Evolutionary conservation across 352 stramenopile species (phyloP).

Genomic region (Phytophthora chlamydospora): DNA sequence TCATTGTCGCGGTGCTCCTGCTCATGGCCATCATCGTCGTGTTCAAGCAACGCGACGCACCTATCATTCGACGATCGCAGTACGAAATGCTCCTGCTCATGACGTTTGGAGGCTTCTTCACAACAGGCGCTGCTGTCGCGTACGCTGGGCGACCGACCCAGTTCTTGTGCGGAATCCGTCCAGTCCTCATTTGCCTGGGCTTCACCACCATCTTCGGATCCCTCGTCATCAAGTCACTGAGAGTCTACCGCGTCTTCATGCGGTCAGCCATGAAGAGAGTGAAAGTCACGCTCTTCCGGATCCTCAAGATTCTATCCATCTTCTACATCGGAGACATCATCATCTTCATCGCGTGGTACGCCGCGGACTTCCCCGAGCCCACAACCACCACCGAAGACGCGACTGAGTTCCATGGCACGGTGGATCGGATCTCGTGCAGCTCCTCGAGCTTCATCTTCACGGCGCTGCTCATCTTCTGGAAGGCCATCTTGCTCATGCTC

Average conservation of each 20-base stretch:
- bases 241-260: slow-evolving; percentile 68
- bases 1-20: slow-evolving; percentile 25
- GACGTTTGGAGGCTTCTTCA: slow-evolving; percentile 46
- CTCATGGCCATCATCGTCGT: slow-evolving; percentile 31
- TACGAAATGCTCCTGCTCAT: slow-evolving; percentile 54
- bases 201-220: slow-evolving; percentile 57
- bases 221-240: slow-evolving; percentile 54
- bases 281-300: slow-evolving; percentile 39
- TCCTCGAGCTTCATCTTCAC: slow-evolving; percentile 63
- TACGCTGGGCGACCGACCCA: slow-evolving; percentile 40
- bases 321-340: slow-evolving; percentile 44
- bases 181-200: slow-evolving; percentile 40
- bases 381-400: slow-evolving; percentile 26
- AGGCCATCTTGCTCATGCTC: slow-evolving; percentile 49
- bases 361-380: slow-evolving; percentile 40
- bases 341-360: slow-evolving; percentile 48
- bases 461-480: slow-evolving; percentile 62
- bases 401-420: slow-evolving; percentile 31
- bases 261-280: slow-evolving; percentile 47
- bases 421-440: slow-evolving; percentile 37
- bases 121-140: slow-evolving; percentile 30
- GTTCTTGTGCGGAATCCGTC: slow-evolving; percentile 38
- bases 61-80: slow-evolving; percentile 56
- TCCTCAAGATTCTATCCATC: slow-evolving; percentile 46
- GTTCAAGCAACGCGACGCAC: slow-evolving; percentile 33